Percentiles rank a stretch among this genome's conserved stretches.
These are phyloP conservation scores for Penicillium sp. DNA, from an alignment of 2,329 filamentous ascomycete genomes.

Conservation along the genomic window DNA sequence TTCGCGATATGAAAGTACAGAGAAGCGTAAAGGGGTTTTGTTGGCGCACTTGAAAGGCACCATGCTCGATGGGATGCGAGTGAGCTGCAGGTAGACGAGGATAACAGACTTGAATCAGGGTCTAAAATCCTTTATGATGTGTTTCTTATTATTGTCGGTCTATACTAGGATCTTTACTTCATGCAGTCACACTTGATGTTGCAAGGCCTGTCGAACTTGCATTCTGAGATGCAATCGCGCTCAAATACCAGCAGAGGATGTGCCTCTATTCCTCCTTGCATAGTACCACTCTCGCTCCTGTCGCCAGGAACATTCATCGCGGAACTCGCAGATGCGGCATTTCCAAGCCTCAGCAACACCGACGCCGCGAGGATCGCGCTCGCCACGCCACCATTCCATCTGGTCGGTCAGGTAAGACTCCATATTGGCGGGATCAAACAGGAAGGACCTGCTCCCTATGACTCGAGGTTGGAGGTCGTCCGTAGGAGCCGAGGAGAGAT, in stretches of 20 bases:
- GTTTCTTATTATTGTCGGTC: no score
- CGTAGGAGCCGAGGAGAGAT: conserved; percentile 35
- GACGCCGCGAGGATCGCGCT: conserved; percentile 67
- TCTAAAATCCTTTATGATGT: not conserved
- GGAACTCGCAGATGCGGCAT: conserved; percentile 78
- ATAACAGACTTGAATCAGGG: no score
- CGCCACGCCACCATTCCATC: conserved; percentile 83
- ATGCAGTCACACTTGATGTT: no score
- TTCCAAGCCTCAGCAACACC: conserved; percentile 82
- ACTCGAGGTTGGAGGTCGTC: conserved; percentile 22
- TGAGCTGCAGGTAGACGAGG: conserved; percentile 57
- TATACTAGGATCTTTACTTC: no score
- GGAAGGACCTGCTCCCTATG: conserved; percentile 56
- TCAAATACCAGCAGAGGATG: conserved; percentile 4
- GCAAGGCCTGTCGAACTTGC: no score
- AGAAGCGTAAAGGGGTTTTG: conserved; percentile 66
- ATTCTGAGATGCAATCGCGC: no score
- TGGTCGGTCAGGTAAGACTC: conserved; percentile 61
- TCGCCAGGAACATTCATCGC: conserved; percentile 71
- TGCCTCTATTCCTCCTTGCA: conserved; percentile 31
- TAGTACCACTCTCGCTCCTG: conserved; percentile 59
- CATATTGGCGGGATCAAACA: conserved; percentile 60
- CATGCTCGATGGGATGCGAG: conserved; percentile 66
- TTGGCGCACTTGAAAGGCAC: conserved; percentile 69
- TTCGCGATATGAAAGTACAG: conserved; percentile 68